Base-by-base conservation (phyloP, 305 asterid species). In the Fraxinus latifolia region DNA sequence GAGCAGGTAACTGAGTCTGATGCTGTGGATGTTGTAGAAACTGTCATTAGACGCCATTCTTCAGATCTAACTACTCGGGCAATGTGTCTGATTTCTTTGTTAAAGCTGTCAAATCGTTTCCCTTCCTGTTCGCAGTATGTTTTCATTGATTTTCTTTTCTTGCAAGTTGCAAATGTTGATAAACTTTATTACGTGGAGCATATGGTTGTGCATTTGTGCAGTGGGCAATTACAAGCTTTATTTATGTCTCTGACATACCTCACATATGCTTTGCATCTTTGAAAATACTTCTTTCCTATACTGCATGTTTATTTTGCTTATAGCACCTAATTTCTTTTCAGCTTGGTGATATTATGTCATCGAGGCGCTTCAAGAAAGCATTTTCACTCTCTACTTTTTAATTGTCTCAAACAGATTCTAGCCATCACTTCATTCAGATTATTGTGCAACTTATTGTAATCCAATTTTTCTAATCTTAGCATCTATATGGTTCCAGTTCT, bases 91-190 rank as follows among this genome's bases (percentile, higher is more conserved):
- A 87, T 92, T 88, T 89, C 98, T 83, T 90, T 94, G 88, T 89
- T 96, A 77, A 96, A 96, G 92, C 94, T 96, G 80, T 96, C 99
- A 21, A 91, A 90, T 83, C 99, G 95, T 77, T 94, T 94, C 84
- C 94, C 98, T 25, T 80, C 97, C 75, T 91, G 93, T 88, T 95
- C 98, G 25, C 88, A 88, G 99, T 96, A 94, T 81, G 98, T 83
- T 77, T 4, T 19, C 80, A 9, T 71, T 79, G 42, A 60, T 50
- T 68, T 32, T 50, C 72, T 70, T 79, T 71, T 67, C 53, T 25
- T 71, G 76, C 44, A 37, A 17, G 21, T 29, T 81, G n/a, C 75
- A 60, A 82, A 73, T 71, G 36, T n/a, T 65, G 79, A 73, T 70
- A 76, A 58, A 68, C 73, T 77, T 44, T 82, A 55, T 9, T n/a